Conservation (phyloP, 1,284 basidiomycete genomes). For the Tilletia indica region DNA sequence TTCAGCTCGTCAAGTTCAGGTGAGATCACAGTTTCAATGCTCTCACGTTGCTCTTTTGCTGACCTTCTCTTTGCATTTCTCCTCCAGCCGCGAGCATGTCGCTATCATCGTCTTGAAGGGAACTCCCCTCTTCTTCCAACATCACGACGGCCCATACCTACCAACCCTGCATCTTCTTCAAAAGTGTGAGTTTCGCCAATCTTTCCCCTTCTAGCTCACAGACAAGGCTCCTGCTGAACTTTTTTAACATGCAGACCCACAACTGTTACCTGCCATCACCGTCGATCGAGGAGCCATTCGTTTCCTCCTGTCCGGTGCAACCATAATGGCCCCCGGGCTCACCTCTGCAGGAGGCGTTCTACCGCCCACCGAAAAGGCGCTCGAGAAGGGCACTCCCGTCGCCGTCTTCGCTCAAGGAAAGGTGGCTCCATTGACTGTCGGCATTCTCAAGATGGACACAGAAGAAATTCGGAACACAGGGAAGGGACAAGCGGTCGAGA, state of each 20-base stretch:
- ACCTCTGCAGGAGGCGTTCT: conserved; percentile 86
- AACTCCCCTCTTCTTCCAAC: conserved; percentile 91
- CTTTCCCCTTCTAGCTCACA: neutral
- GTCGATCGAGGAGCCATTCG: conserved; percentile 97
- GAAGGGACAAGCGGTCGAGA: conserved; percentile 88
- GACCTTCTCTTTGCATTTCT: conserved; percentile 12
- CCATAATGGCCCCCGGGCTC: conserved; percentile 71
- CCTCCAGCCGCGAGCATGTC: conserved; percentile 82
- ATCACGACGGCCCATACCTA: conserved; percentile 88
- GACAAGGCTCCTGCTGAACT: neutral
- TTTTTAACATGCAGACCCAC: conserved; percentile 63
- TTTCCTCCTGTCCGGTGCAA: conserved; percentile 76
- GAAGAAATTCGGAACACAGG: conserved; percentile 86
- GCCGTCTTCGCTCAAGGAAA: conserved; percentile 95
- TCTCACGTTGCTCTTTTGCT: conserved; percentile 4
- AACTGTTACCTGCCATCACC: conserved; percentile 79
- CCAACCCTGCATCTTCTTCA: conserved; percentile 86
- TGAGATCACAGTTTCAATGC: conserved; percentile 58
- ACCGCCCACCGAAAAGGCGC: conserved; percentile 69
- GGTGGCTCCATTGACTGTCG: conserved; percentile 84
- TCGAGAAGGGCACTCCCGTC: conserved; percentile 73
- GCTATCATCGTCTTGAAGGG: conserved; percentile 84
- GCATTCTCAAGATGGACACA: conserved; percentile 75
- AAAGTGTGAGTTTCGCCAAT: conserved; percentile 61
- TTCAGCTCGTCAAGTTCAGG: conserved; percentile 87